A percentile compares a stretch with the other conserved stretches of the same genome.
phyloP scores from a whole-genome alignment of 257 asterid species.

The Gentiana dahurica region DNA sequence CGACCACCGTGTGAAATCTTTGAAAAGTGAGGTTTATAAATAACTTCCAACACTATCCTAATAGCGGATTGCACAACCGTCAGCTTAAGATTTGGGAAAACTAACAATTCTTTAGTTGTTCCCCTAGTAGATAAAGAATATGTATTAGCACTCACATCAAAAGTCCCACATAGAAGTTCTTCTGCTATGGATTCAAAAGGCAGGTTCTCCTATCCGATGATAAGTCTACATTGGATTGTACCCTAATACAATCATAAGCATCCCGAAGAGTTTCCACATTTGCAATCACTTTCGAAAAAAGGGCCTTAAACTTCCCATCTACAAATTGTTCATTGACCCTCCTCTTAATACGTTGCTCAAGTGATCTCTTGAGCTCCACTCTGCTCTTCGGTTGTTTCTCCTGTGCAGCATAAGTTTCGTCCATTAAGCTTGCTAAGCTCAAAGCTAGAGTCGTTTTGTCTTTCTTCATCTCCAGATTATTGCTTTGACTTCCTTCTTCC shows the following conservation, averaged over 20 bases:
- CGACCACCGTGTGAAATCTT: conserved; percentile 85
- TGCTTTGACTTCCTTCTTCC: conserved; percentile 8
- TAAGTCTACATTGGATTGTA: conserved; percentile 52
- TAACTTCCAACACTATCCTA: conserved; percentile 65
- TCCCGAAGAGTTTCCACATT: conserved; percentile 62
- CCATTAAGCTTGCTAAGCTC: conserved; percentile 70
- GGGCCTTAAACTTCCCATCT: conserved; percentile 60
- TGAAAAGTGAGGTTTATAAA: conserved; percentile 74
- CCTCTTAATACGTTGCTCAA: conserved; percentile 65
- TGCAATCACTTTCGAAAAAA: conserved; percentile 63
- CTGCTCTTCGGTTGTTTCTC: conserved; percentile 37
- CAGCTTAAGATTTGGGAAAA: conserved; percentile 56
- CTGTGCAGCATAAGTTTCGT: conserved; percentile 39
- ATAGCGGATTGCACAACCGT: conserved; percentile 84
- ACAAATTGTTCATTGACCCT: conserved; percentile 67
- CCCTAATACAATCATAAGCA: conserved; percentile 63
- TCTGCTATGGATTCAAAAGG: conserved; percentile 64
- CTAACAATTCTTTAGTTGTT: conserved; percentile 45
- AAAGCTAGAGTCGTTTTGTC: conserved; percentile 42
- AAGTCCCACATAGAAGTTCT: conserved; percentile 52
- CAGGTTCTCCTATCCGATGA: conserved; percentile 30
- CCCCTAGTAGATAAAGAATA: conserved; percentile 56
- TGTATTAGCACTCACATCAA: conserved; percentile 53
- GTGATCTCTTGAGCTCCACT: conserved; percentile 45
- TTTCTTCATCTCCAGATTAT: conserved; percentile 12